Evolutionary conservation across 768 basidiomycete genomes (phyloP), one percentile per base, ranked within the genome.

Genomic region (Cystobasidium tubakii): DNA sequence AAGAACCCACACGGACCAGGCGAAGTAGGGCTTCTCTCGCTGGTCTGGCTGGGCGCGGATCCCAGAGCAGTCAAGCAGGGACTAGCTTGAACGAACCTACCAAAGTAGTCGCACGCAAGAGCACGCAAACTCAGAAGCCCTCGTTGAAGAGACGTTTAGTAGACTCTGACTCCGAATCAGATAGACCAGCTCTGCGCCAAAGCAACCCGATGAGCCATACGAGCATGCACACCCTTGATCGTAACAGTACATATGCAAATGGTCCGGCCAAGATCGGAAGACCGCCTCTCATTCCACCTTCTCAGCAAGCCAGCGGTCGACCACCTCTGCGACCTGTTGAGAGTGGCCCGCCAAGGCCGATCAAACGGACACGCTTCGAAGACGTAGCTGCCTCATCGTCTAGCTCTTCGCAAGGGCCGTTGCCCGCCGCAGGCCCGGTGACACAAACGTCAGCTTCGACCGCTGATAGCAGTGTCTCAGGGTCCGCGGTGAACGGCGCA

Each of bases 151-250:
- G 25, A 4, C 36, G 25, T 15, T 27, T 60, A 25, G 6, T 15
- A 2, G 57, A 60, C 27, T 60, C 57, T 21, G 57, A 60, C 23
- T 27, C 17, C 57, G 57, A 60, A 6, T 60, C 57, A 29, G 57
- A 34, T 31, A 12, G 57, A 13, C 15, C 23, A 23, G 12, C 57
- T 13, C 21, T 60, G 27, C 57, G 57, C 15, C 12, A 60, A 21
- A 60, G 57, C 27, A 60, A 60, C 33, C 27, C 29, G 29, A 27
- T 60, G 57, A 60, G 33, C 33, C 57, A 60, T 34, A 60, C 57
- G 27, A 60, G 57, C 57, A 60, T 60, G 57, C 4, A 31, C 23
- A 4, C 57, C 23, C 25, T 27, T 4, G 57, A 27, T 15, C 39
- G 7, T 39, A 29, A 34, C 17, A 29, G 4, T 12, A 60, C 33